Evolutionary conservation across 2,329 filamentous ascomycete genomes (phyloP), one percentile per base, ranked within the genome.

Genomic region (Pyrenochaeta sp.): DNA sequence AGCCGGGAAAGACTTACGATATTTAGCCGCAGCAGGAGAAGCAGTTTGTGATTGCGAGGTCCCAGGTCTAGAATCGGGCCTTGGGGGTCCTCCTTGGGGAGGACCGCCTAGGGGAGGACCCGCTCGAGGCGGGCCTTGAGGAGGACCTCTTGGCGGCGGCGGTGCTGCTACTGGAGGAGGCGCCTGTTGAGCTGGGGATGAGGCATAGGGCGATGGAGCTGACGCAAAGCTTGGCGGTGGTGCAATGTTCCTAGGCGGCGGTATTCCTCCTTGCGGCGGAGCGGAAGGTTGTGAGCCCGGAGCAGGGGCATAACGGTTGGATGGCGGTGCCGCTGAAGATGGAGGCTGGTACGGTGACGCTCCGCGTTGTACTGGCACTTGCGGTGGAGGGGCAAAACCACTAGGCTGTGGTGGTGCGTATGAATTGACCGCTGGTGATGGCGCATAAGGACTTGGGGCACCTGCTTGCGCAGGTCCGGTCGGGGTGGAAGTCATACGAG

Each of bases 311-410:
- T 90, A 91, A 40, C 85, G 85, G 60, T 77, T 81, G 39, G 82
- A 80, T 15, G 81, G 68, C 14, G 77, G 71, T 79, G 87, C 81
- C 79, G 78, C 87, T 91, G 87, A 80, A 6, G 91, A 90, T 48
- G 93, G 90, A 32, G 90, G 86, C 67, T 93, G 92, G 76, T 97
- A 97, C 5, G 93, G 93, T 21, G 93, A 97, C 4, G 89, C 84
- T 23, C 89, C 92, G 60, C 92, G 87, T 18, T 87, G 84, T 45
- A 91, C 83, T 17, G 86, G 84, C 36, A 87, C 82, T 39, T 84
- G 84, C 46, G 65, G 74, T 61, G 68, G 75, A 30, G 80, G 75
- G 76, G 81, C 59, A 77, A 78, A 70, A 71, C 79, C 54, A 76
- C 71, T 73, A 63, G 67, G 74, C 63, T 54, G 79, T 43, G 58